Conservation (phyloP, 2,329 filamentous ascomycete genomes). For the Colletotrichum orchidophilum region DNA sequence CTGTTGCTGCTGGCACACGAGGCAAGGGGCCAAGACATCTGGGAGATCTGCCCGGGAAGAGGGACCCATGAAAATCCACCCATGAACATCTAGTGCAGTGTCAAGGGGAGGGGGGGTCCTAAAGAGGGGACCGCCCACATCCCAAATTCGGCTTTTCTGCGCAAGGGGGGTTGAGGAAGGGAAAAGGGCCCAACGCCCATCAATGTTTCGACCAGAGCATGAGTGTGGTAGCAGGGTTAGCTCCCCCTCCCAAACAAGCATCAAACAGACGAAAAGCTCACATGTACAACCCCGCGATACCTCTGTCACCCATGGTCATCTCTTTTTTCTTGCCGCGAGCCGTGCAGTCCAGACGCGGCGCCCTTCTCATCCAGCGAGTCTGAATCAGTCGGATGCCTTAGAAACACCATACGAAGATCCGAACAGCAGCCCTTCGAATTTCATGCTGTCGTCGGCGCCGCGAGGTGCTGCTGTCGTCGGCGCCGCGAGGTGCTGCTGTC, state of each 20-base stretch:
- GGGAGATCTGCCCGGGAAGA: slow-evolving; percentile 32
- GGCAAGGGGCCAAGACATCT: slow-evolving; percentile 32
- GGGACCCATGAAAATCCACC: slow-evolving; percentile 21
- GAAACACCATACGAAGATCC: neutral
- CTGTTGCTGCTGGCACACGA: slow-evolving; percentile 18
- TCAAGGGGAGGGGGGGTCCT: neutral
- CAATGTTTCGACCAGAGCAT: slow-evolving; percentile 51
- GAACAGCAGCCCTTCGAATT: neutral
- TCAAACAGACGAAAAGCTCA: slow-evolving; percentile 48
- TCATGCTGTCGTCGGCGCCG: neutral
- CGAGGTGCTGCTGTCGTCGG: neutral
- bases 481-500: neutral
- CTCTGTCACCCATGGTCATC: neutral
- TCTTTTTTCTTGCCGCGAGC: neutral
- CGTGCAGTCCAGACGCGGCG: neutral
- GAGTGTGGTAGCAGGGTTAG: slow-evolving; percentile 40
- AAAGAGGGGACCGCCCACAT: slow-evolving; percentile 32
- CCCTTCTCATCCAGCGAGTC: neutral
- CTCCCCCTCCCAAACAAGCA: slow-evolving; percentile 52
- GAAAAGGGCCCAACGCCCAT: slow-evolving; percentile 35
- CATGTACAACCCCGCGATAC: slow-evolving; percentile 9
- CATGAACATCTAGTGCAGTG: slow-evolving; percentile 17
- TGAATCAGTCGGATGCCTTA: neutral
- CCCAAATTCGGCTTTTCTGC: slow-evolving; percentile 28
- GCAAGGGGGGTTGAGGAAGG: slow-evolving; percentile 4